Base-by-base conservation (phyloP, 75 land plant species). In the Picea sitchensis region DNA sequence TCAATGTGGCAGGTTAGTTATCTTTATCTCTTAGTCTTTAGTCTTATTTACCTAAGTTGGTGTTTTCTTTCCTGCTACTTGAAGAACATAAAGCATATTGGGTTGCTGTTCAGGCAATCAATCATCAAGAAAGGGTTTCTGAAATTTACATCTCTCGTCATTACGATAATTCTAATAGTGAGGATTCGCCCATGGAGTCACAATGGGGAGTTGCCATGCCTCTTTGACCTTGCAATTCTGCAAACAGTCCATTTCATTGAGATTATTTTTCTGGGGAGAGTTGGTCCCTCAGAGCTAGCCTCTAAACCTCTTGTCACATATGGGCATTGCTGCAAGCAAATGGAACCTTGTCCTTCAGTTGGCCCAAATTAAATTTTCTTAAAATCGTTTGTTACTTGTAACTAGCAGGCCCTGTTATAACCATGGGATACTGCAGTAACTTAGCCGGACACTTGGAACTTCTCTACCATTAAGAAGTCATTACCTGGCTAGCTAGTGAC, bases 1-100 rank as follows among this genome's bases (percentile, higher is more conserved):
- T 82, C 94, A 1, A 95, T 95, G 93, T 89, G 92, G 94, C 96
- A 95, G 96, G 99, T 97, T 9, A 82, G 73, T 73, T 60, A 9
- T 65, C 61, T 59, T 11, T n/a, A 71, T 8, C 54, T 41, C 30
- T 54, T 6, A 62, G 14, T 74, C 14, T 36, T 72, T 38, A 41
- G 20, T 59, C 41, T 30, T 64, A 38, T 30, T 17, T 32, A 59
- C 20, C 44, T 58, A 11, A 61, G 47, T 18, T 78, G 30, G n/a
- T 20, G 36, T 65, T 64, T 78, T 34, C 34, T 30, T 65, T 9
- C 58, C 71, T 44, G 15, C 14, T 47, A 64, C 30, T 63, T 78
- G n/a, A 65, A 17, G 21, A 14, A 34, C 30, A 59, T 17, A 36
- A 38, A 61, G 13, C 17, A 32, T 30, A 41, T 51, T 73, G 54